These are phyloP conservation scores for Quercus rubra DNA, from an alignment of 306 rosid species.

Conservation along the genomic window DNA sequence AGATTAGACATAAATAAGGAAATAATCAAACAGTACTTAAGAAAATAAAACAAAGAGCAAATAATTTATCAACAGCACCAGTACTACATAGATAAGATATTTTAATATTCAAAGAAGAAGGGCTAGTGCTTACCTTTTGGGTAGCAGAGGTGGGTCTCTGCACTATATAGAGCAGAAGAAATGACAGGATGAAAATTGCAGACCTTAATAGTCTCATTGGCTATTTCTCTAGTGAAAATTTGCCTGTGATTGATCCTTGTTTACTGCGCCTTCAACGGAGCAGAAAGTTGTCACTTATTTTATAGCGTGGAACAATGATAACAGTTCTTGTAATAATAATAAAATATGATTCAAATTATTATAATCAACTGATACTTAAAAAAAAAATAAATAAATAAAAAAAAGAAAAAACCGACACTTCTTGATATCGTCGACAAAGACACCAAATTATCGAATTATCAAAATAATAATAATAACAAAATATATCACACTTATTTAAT, in stretches of 20 bases:
- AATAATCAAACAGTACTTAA: neutral
- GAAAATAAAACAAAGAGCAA: neutral
- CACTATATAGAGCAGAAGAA: slow-evolving; percentile 33
- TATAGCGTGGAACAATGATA: too few relatives aligned
- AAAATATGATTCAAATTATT: too few relatives aligned
- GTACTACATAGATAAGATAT: neutral
- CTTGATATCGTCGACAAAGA: too few relatives aligned
- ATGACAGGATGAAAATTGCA: slow-evolving; percentile 19
- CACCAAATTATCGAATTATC: too few relatives aligned
- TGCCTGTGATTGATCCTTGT: slow-evolving; percentile 1
- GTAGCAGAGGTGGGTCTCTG: slow-evolving; percentile 42
- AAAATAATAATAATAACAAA: too few relatives aligned
- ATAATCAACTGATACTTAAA: too few relatives aligned
- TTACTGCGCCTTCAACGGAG: slow-evolving; percentile 22
- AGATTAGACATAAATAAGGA: neutral
- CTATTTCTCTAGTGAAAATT: neutral
- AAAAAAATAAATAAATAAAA: too few relatives aligned
- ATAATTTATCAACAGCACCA: neutral
- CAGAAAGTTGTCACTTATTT: slow-evolving; percentile 7
- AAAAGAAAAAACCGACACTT: too few relatives aligned
- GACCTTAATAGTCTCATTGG: slow-evolving; percentile 35
- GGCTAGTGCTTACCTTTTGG: slow-evolving; percentile 52
- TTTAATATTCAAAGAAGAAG: slow-evolving; percentile 1
- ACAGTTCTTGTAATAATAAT: too few relatives aligned
- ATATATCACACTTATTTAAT: too few relatives aligned